Percentiles rank a stretch among this genome's conserved stretches.
These are phyloP conservation scores for Eucalyptus regnans DNA, from an alignment of 345 rosid genomes.

Conservation along the genomic window DNA sequence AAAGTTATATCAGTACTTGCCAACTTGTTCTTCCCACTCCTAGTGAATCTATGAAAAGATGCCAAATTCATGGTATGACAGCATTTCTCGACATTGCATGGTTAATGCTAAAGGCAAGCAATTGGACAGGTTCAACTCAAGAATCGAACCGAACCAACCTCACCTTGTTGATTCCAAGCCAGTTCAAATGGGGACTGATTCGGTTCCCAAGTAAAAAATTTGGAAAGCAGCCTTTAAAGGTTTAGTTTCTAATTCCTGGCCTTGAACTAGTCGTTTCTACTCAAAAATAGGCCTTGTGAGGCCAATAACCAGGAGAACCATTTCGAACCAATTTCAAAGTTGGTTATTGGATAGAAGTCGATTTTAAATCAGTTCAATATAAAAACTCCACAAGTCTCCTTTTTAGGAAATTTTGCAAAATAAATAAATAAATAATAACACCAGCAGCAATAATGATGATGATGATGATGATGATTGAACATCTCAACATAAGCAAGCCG, in stretches of 20 bases:
- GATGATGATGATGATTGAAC: background rate
- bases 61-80: background rate
- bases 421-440: too few species aligned
- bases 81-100: background rate
- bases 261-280: background rate
- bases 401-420: background rate
- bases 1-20: background rate
- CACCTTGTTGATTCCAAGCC: background rate
- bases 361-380: background rate
- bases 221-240: background rate
- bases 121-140: background rate
- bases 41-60: background rate
- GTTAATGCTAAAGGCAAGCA: background rate
- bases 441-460: fast-evolving
- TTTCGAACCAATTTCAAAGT: background rate
- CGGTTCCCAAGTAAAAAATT: too few species aligned
- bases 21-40: background rate
- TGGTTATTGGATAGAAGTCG: too few species aligned
- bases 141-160: background rate
- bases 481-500: background rate
- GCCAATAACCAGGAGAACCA: fast-evolving
- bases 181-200: too few species aligned
- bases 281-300: too few species aligned
- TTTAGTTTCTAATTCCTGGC: background rate
- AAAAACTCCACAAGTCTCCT: background rate